phyloP scores from a whole-genome alignment of 2,329 filamentous ascomycete species.

The Cordyceps fumosorosea region DNA sequence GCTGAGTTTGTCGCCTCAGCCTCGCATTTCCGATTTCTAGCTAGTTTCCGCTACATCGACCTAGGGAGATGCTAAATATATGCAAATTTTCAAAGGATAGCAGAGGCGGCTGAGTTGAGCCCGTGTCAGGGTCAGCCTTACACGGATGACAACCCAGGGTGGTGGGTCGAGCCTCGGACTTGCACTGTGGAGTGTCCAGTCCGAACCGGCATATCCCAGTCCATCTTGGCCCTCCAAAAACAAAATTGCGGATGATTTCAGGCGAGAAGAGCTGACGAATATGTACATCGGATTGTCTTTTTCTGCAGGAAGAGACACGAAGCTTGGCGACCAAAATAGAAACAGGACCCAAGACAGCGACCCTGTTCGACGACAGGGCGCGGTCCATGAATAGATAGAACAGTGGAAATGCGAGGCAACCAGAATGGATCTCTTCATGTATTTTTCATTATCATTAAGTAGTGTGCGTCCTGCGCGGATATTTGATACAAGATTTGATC shows the following conservation, averaged over 20 bases:
- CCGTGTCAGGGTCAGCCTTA: neutral
- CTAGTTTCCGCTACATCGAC: too few species aligned
- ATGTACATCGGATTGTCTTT: too few species aligned
- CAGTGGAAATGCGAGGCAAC: neutral
- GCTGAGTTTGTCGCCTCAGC: neutral
- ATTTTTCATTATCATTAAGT: constrained; percentile 11
- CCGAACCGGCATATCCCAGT: neutral
- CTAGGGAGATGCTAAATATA: too few species aligned
- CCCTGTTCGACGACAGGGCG: neutral
- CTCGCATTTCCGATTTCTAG: neutral
- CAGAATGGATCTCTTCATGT: neutral
- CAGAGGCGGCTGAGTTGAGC: neutral
- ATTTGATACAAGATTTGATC: neutral
- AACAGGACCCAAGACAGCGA: neutral
- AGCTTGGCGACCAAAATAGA: neutral
- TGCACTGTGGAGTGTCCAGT: neutral
- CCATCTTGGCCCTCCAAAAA: neutral
- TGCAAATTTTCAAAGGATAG: neutral
- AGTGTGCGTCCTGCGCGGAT: constrained; percentile 9
- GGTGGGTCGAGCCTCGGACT: constrained; percentile 2
- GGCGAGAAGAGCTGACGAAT: neutral
- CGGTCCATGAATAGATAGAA: neutral
- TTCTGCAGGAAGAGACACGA: too few species aligned
- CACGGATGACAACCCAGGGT: neutral
- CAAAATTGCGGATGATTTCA: neutral